These are phyloP conservation scores for Plantago lanceolata DNA, from an alignment of 305 asterid species.

Conservation along the genomic window DNA sequence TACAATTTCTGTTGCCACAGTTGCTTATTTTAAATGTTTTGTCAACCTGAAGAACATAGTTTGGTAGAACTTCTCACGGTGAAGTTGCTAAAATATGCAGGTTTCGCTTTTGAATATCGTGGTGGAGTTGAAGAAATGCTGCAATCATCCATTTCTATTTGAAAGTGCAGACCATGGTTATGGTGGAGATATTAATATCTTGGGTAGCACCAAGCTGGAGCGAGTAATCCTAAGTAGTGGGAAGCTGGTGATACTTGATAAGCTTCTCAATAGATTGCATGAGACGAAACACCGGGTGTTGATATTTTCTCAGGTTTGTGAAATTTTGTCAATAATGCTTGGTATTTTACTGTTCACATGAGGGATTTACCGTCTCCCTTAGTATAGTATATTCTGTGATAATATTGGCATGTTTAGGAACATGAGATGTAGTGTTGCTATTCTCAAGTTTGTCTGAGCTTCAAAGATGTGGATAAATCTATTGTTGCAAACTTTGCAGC, in stretches of 20 bases:
- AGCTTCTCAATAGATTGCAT: slow-evolving; percentile 79
- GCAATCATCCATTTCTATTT: slow-evolving; percentile 97
- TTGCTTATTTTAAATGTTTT: slow-evolving; percentile 16
- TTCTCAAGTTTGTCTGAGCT: slow-evolving; percentile 9
- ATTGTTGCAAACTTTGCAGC: not conserved
- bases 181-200: slow-evolving; percentile 82
- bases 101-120: slow-evolving; percentile 96
- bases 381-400: not conserved
- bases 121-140: slow-evolving; percentile 99
- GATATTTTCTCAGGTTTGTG: slow-evolving; percentile 95
- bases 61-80: slow-evolving; percentile 15
- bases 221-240: slow-evolving; percentile 92
- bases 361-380: slow-evolving; percentile 7
- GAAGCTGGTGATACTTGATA: slow-evolving; percentile 91
- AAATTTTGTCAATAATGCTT: slow-evolving; percentile 8
- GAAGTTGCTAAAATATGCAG: slow-evolving; percentile 40
- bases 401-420: slow-evolving; percentile 4
- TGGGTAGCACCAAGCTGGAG: slow-evolving; percentile 86
- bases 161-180: slow-evolving; percentile 99
- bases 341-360: slow-evolving; percentile 11
- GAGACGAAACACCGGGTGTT: slow-evolving; percentile 92
- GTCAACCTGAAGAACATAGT: slow-evolving; percentile 13
- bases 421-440: slow-evolving; percentile 13
- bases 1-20: slow-evolving; percentile 2
- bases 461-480: not conserved